phyloP scores from a whole-genome alignment of 1,139 yeast species.

The Blastobotrys petasosporus region DNA sequence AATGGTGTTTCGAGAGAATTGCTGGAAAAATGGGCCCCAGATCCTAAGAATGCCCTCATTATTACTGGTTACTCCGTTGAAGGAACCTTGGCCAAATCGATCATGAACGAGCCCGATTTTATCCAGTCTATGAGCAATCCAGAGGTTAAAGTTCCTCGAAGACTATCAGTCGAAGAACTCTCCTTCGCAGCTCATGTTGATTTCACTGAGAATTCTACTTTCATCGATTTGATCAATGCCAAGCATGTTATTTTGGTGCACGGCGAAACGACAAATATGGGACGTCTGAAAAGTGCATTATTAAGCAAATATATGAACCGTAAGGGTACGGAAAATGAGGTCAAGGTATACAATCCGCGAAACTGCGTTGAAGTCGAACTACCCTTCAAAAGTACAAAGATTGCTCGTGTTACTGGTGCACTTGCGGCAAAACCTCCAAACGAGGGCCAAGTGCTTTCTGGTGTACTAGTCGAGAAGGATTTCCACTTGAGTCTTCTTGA shows the following conservation, averaged over 20 bases:
- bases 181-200: slow-evolving; percentile 99
- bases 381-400: slow-evolving; percentile 73
- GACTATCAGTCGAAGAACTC: slow-evolving; percentile 86
- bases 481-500: slow-evolving; percentile 80
- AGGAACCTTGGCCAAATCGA: slow-evolving; percentile 93
- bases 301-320: slow-evolving; percentile 77
- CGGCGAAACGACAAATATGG: slow-evolving; percentile 99
- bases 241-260: slow-evolving; percentile 77
- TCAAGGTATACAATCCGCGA: slow-evolving; percentile 87
- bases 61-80: slow-evolving; percentile 97
- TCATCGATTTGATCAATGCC: slow-evolving; percentile 84
- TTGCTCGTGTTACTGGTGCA: slow-evolving; percentile 80
- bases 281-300: slow-evolving; percentile 87
- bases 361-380: slow-evolving; percentile 78
- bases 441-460: slow-evolving; percentile 55
- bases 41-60: slow-evolving; percentile 78
- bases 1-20: slow-evolving; percentile 90
- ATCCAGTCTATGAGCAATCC: slow-evolving; percentile 78
- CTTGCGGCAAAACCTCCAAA: slow-evolving; percentile 47
- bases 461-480: slow-evolving; percentile 86
- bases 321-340: slow-evolving; percentile 84
- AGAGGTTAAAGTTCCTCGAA: slow-evolving; percentile 77
- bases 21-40: slow-evolving; percentile 96
- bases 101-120: slow-evolving; percentile 81
- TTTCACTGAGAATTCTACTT: slow-evolving; percentile 84